phyloP scores from a whole-genome alignment of 768 basidiomycete species.

The Xerocomellus intermedius region DNA sequence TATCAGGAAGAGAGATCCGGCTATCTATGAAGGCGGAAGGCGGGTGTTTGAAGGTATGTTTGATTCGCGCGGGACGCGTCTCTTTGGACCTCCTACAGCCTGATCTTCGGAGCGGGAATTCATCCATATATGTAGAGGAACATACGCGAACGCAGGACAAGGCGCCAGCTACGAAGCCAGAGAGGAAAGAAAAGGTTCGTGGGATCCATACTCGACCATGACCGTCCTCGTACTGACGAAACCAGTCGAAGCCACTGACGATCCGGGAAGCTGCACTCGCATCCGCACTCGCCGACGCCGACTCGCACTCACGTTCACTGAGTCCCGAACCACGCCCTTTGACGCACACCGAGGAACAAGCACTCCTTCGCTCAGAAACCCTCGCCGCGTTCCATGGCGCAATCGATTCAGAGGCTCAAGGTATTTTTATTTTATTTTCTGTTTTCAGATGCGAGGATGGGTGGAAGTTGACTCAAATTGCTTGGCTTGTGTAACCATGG shows the following conservation, averaged over 20 bases:
- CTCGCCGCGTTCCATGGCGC: constrained; percentile 76
- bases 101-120: neutral
- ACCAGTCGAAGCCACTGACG: constrained; percentile 68
- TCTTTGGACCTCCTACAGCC: neutral
- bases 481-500: neutral
- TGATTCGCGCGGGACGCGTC: neutral
- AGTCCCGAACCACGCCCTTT: constrained; percentile 50
- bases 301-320: constrained; percentile 52
- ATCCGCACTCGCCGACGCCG: constrained; percentile 48
- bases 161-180: constrained; percentile 21
- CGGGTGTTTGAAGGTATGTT: constrained; percentile 77
- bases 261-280: constrained; percentile 72
- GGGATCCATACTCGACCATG: neutral
- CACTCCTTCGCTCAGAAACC: constrained; percentile 71
- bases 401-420: constrained; percentile 15
- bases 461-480: neutral
- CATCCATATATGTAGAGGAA: constrained; percentile 53
- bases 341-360: constrained; percentile 81
- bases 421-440: constrained; percentile 5
- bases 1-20: constrained; percentile 80
- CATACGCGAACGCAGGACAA: constrained; percentile 41
- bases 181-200: constrained; percentile 53
- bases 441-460: neutral
- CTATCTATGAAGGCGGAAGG: constrained; percentile 71
- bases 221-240: constrained; percentile 1